Evolutionary conservation across 83 land plant species (phyloP), one percentile per base, ranked within the genome.

Genomic region (Picea abies): DNA sequence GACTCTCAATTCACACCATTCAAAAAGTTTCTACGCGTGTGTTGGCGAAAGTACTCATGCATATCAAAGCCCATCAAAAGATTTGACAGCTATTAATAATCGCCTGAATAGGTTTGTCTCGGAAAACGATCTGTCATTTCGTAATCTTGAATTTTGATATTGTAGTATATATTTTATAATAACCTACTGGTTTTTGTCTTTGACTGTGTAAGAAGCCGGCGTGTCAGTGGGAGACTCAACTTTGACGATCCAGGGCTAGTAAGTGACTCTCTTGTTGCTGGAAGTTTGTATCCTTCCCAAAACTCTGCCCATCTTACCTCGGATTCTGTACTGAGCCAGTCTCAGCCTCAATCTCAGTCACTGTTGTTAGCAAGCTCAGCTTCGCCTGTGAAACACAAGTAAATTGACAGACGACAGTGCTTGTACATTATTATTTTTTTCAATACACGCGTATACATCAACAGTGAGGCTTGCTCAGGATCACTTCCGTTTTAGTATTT

Each of bases 11-110:
- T 96, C 98, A 58, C 93, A 91, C 29, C 94, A 92, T 83, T 90
- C 99, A 1, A 92, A 90, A 68, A 94, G 98, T 71, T 89, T 90
- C 39, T 98, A 98, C 85, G 99, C 98, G 29, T 98, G 98, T 87
- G 94, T 98, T 37, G 99, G 99, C 12, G 99, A 98, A 85, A 98
- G 99, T 84, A 96, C 98, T 76, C 97, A 93, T 84, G 98, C 96
- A 70, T 98, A 93, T 63, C 99, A 98, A 88, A 94, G 99, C 83
- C 98, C 99, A 68, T 98, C 99, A 9, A 98, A 98, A 84, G 99
- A 98, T 76, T 84, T 96, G 17, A 85, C 94, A 39, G 96, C 92
- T 72, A 98, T 98, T 35, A 98, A 98, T 64, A 90, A 93, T 82
- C 95, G 96, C 44, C 85, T 98, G 82, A 98, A 98, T 80, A 82